Evolutionary conservation across 2,329 filamentous ascomycete species (phyloP), one percentile per base, ranked within the genome.

Genomic region (Fusarium phyllophilum): DNA sequence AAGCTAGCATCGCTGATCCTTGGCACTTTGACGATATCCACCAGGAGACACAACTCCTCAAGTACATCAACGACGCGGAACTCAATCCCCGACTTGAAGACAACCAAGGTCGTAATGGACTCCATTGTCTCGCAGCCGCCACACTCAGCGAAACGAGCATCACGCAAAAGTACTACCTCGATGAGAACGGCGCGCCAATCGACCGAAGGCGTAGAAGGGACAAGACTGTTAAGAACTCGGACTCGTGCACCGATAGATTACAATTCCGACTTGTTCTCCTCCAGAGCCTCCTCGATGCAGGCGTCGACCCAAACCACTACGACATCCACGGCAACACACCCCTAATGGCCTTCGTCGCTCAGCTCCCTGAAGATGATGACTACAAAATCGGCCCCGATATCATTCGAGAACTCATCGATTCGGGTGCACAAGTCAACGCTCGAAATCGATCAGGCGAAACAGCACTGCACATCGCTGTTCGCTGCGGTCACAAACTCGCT

Each of bases 61-160:
- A 70, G 17, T 72, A 73, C 11, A 69, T 80, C 9, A 58, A 57
- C 2, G 31, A 39, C 10, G 79, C 79, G 1, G 49, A 52, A 2
- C 10, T 42, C 1, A 56, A 78, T 6, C 79, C 79, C 1, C 29
- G 17, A 1, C 39, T 72, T 3, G 79, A 83, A 46, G 78, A 82
- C 51, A 41, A 82, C 46, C 78, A 84, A 10, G 88, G 89, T 10
- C 85, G 87, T 29, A 90, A 90, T 68, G 88, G 85, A 14, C 81
- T 90, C 22, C 89, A 90, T 72, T 89, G 87, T 68, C 84, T 90
- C n/a, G 88, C 88, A 6, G 85, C 86, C 67, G 87, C 86, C 12
- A 84, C 85, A n/a, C 79, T 89, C 3, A 84, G 84, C 71, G 62
- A 79, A 38, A 78, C 80, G 8, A 83, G 81, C 29, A 78, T 85